Evolutionary conservation across 169 alveolate genomes (phyloP), one percentile per base, ranked within the genome.

Genomic region (Eimeria maxima): DNA sequence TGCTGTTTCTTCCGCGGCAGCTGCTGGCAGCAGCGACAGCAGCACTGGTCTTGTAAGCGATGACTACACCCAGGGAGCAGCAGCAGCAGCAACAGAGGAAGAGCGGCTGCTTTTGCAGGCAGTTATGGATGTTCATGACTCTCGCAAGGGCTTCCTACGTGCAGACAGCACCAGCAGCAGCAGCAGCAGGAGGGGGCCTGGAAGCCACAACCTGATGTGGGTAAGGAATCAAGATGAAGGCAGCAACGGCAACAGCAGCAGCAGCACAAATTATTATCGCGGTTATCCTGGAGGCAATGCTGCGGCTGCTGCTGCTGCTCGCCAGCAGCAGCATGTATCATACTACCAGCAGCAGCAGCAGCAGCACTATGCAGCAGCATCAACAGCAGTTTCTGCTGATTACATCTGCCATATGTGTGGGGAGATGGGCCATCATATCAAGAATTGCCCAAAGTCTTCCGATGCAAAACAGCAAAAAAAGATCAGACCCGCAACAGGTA

Each of bases 331-430:
- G 60, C 60, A 53, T 53, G 60, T 3, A 14, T 53, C 0, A 1
- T 53, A 53, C 16, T 11, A 50, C 18, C 57, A 42, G 65, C 84
- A 73, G 45, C 84, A 73, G 84, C 84, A 73, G 84, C 65, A 78
- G 89, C 89, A 78, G 38, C 65, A 78, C 55, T 14, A 33, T 16
- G 69, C 33, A 47, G 57, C 45, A 33, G 45, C 89, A 78, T 60
- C 89, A 78, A 78, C 89, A 42, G 65, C 95, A 14, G 95, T 91
- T 6, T 47, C 80, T 18, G 67, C 80, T 6, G 95, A 91, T 27
- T 91, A 91, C 65, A 76, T 91, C n/a, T 91, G 95, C 80, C 90
- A 91, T 78, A 74, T 91, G 90, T 91, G 95, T 42, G 95, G 95
- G 18, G 95, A 91, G 80, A 27, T 83, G 45, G 95, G 95, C 13